These are phyloP conservation scores for Hansenula anomala DNA, from an alignment of 1,139 yeast genomes.

Conservation along the genomic window DNA sequence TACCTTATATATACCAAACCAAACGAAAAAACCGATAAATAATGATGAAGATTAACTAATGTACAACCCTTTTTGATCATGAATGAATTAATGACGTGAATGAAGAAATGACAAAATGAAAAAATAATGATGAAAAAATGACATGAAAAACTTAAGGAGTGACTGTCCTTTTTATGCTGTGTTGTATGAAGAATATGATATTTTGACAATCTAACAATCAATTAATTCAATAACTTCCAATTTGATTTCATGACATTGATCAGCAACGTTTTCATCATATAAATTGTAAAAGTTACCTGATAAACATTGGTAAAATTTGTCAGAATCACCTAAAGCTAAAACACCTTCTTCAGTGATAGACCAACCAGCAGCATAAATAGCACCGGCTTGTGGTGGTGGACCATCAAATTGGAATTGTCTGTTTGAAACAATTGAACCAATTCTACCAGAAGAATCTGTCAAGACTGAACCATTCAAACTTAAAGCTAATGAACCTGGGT, in stretches of 20 bases:
- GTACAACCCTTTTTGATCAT: neutral
- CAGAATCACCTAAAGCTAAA: conserved; percentile 62
- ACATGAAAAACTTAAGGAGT: no score
- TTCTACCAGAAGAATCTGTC: conserved; percentile 59
- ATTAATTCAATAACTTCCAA: conserved; percentile 59
- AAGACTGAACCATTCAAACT: conserved; percentile 47
- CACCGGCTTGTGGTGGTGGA: conserved; percentile 87
- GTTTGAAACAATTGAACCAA: conserved; percentile 78
- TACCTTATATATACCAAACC: conserved; percentile 1
- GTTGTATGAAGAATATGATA: neutral
- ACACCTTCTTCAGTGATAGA: conserved; percentile 55
- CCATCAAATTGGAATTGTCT: conserved; percentile 85
- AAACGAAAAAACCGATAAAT: neutral
- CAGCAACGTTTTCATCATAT: conserved; percentile 62
- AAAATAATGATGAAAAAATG: neutral
- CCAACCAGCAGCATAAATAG: conserved; percentile 84
- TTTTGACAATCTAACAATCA: conserved; percentile 36
- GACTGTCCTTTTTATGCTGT: no score
- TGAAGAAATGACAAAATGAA: neutral
- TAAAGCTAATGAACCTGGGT: conserved; percentile 48
- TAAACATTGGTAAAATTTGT: conserved; percentile 68
- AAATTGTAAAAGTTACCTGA: conserved; percentile 79
- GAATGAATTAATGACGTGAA: neutral
- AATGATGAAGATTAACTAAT: neutral
- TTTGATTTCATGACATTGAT: conserved; percentile 59